A percentile compares a stretch with the other conserved stretches of the same genome.
phyloP scores from a whole-genome alignment of 2,329 filamentous ascomycete species.

The Fusarium nisikadoi region DNA sequence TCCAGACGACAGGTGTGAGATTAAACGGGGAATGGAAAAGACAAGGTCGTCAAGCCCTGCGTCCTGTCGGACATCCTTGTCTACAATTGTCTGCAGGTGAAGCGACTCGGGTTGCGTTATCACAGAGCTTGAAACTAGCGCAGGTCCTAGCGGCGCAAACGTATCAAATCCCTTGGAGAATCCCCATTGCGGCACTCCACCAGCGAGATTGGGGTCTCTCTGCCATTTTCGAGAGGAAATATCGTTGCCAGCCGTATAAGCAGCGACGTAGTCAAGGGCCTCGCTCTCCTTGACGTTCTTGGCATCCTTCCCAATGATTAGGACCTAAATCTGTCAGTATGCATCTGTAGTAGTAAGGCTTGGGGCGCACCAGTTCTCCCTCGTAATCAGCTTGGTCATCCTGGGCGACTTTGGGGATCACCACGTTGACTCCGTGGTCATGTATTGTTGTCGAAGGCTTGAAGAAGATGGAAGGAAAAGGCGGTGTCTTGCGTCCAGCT shows the following conservation, averaged over 20 bases:
- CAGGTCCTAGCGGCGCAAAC: constrained; percentile 63
- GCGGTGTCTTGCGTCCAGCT: constrained; percentile 60
- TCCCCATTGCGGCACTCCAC: constrained; percentile 65
- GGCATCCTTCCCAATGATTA: constrained; percentile 59
- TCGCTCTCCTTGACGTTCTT: constrained; percentile 58
- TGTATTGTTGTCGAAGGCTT: constrained; percentile 56
- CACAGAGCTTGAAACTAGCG: constrained; percentile 54
- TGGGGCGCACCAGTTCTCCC: constrained; percentile 50
- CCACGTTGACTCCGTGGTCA: constrained; percentile 51
- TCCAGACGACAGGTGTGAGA: constrained; percentile 53
- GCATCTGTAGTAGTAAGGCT: fast-evolving
- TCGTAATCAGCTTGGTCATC: constrained; percentile 61
- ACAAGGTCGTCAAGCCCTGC: constrained; percentile 54
- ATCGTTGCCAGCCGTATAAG: constrained; percentile 66
- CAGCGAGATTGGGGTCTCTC: constrained; percentile 59
- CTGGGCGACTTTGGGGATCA: constrained; percentile 58
- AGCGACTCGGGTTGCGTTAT: constrained; percentile 57
- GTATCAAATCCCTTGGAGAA: constrained; percentile 69
- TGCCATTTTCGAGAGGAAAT: constrained; percentile 64
- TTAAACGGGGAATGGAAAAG: constrained; percentile 54
- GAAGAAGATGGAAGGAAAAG: constrained; percentile 60
- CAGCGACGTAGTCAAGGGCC: constrained; percentile 62
- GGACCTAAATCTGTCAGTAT: not conserved
- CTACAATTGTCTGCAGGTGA: constrained; percentile 57
- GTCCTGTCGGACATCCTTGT: constrained; percentile 60